Base-by-base conservation (phyloP, 140 eudicot genomes). In the Senecio squalidus region DNA sequence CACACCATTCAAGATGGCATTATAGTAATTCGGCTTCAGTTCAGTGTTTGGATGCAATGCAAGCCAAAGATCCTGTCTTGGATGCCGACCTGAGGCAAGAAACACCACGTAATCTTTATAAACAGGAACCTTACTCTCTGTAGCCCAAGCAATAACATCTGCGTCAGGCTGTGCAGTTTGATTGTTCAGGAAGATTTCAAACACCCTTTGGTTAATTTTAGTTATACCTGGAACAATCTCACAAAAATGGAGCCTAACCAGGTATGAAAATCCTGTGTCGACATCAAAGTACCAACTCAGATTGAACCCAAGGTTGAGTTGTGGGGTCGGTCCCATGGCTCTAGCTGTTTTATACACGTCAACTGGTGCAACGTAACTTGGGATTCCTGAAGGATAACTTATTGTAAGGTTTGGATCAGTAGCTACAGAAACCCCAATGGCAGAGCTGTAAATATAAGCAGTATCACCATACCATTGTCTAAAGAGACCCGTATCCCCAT, bases 231-330 rank as follows among this genome's bases (percentile, higher is more conserved):
- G 65, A 45, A 10, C 58, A 9, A 46, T 38, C 52, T 63, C 81
- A 41, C 80, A 73, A 55, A 74, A 78, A 40, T 78, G 84, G 23
- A 78, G 67, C 62, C 84, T 78, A 59, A 68, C 62, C 2, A 78
- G 56, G 51, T 73, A 78, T 5, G 59, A 40, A 25, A 62, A 78
- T 2, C 66, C 69, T 0, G 62, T 40, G 8, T 73, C 79, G 0
- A 78, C 84, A 10, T 62, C 70, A 38, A 78, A 68, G 9, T 55
- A 49, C 84, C 84, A 78, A 4, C 73, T 73, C 14, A 78, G 69
- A 51, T 78, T 78, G 9, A 23, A 78, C 0, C 48, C 53, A 39
- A 23, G 40, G 65, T 74, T 74, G n/a, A 55, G 16, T 44, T 43
- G 20, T 4, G 79, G 52, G 5, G 38, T 60, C 4, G 75, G 67